Percentiles rank a stretch among this genome's conserved stretches.
Evolutionary conservation across 306 rosid species (phyloP).

Genomic region (Quercus gilva): DNA sequence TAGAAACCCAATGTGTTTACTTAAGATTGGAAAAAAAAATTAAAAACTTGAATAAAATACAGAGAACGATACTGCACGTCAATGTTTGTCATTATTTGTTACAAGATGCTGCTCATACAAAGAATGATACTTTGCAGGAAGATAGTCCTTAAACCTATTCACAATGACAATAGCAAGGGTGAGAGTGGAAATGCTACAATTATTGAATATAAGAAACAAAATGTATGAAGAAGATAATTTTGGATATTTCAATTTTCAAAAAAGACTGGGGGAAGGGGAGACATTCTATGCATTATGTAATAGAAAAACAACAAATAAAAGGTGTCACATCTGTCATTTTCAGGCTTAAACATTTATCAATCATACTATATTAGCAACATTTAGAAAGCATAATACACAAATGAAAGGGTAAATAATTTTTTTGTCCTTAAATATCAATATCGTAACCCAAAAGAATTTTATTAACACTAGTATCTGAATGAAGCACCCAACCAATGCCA

Average conservation of each 20-base stretch:
- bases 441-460: background rate
- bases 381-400: background rate
- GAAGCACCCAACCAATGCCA: background rate
- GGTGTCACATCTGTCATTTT: background rate
- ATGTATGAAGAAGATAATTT: background rate
- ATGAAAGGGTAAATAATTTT: background rate
- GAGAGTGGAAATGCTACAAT: conserved; percentile 21
- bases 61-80: background rate
- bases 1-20: background rate
- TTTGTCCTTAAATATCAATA: background rate
- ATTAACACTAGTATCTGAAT: conserved; percentile 2
- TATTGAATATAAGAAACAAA: conserved; percentile 1
- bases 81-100: conserved; percentile 14
- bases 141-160: conserved; percentile 83
- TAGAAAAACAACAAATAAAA: background rate
- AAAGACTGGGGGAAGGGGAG: background rate
- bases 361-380: background rate
- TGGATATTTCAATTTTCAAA: background rate
- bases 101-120: conserved; percentile 63
- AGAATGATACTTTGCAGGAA: conserved; percentile 82
- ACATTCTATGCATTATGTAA: background rate
- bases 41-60: background rate
- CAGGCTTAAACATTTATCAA: background rate
- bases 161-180: conserved; percentile 16
- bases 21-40: background rate